phyloP scores from a whole-genome alignment of 192 early-diverging fungal genomes.

The Backusella australiensis region DNA sequence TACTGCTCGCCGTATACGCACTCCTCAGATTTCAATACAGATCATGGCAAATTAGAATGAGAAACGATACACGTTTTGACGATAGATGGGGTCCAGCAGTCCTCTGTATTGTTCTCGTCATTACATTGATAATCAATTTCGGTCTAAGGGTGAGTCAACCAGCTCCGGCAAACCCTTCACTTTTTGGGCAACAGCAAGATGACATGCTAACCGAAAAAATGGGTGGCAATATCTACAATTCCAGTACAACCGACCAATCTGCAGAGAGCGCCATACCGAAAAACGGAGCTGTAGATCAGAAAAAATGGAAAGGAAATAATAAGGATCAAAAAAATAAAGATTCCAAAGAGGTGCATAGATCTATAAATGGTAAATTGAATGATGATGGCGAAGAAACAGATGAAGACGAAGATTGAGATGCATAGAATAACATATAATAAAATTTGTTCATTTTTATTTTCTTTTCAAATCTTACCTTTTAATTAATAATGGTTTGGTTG shows the following conservation, averaged over 20 bases:
- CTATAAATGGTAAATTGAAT: background rate
- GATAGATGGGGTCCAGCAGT: slow-evolving; percentile 31
- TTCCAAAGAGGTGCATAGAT: background rate
- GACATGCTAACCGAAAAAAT: background rate
- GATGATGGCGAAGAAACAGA: background rate
- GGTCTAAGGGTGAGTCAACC: slow-evolving; percentile 12
- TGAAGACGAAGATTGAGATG: background rate
- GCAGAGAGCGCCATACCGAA: background rate
- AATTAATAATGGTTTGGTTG: background rate
- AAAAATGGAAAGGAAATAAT: background rate
- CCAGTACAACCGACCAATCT: background rate
- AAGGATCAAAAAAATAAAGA: background rate
- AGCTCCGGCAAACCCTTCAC: background rate
- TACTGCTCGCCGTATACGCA: slow-evolving; percentile 23
- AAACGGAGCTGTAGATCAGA: background rate
- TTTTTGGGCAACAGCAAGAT: background rate
- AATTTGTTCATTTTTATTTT: background rate
- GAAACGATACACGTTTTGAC: slow-evolving; percentile 12
- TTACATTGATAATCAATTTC: slow-evolving; percentile 27
- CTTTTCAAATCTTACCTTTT: background rate
- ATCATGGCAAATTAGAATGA: slow-evolving; percentile 22
- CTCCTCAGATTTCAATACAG: slow-evolving; percentile 27
- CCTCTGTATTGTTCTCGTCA: slow-evolving; percentile 29
- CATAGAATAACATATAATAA: background rate
- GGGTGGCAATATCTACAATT: background rate